Percentiles rank a stretch among this genome's conserved stretches.
phyloP scores from a whole-genome alignment of 176 grass and related monocot species.

The Puya raimondii region DNA sequence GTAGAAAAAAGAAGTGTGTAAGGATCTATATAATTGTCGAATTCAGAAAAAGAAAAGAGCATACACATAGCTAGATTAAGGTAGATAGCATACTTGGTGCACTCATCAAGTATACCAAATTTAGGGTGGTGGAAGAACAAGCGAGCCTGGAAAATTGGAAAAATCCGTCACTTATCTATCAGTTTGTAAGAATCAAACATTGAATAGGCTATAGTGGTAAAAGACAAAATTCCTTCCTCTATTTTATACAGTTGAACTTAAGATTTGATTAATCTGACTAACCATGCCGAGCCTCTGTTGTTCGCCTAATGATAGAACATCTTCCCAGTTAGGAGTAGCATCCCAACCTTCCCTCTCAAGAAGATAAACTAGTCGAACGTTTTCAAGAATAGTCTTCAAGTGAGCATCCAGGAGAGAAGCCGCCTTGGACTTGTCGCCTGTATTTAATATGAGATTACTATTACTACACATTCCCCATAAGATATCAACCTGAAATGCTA shows the following conservation, averaged over 20 bases:
- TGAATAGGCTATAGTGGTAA: background rate
- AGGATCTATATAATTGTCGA: slow-evolving; percentile 10
- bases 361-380: slow-evolving; percentile 84
- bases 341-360: slow-evolving; percentile 96
- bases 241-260: background rate
- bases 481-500: slow-evolving; percentile 1
- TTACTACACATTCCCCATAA: background rate
- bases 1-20: slow-evolving; percentile 17
- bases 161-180: background rate
- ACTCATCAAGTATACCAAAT: slow-evolving; percentile 85
- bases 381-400: slow-evolving; percentile 72
- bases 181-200: background rate
- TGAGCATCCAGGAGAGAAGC: slow-evolving; percentile 58
- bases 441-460: slow-evolving; percentile 17
- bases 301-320: slow-evolving; percentile 83
- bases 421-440: slow-evolving; percentile 38
- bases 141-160: slow-evolving; percentile 58
- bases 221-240: background rate
- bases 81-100: slow-evolving; percentile 58
- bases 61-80: slow-evolving; percentile 6
- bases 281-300: slow-evolving; percentile 98
- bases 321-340: slow-evolving; percentile 87
- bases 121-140: slow-evolving; percentile 93
- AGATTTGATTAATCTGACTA: slow-evolving; percentile 15
- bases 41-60: background rate